These are phyloP conservation scores for Diplotaxis tenuifolia DNA, from an alignment of 345 rosid genomes.

Conservation along the genomic window DNA sequence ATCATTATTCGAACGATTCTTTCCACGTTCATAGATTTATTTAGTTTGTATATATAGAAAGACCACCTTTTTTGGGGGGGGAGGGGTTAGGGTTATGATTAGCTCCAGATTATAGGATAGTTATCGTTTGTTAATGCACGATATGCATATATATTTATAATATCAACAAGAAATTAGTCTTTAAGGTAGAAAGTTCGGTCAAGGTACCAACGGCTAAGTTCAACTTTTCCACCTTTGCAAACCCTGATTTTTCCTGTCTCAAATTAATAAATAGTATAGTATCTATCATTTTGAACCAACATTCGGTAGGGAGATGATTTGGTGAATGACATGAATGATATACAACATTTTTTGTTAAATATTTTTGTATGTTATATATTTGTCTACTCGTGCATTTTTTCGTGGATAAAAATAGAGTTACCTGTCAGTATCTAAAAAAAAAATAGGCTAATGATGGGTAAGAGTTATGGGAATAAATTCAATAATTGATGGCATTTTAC, in stretches of 20 bases:
- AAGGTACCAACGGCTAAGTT: not conserved
- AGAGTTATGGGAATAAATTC: conserved; percentile 9
- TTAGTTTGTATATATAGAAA: not conserved
- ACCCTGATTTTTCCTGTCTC: not conserved
- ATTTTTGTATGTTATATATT: not conserved
- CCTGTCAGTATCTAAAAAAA: conserved; percentile 2
- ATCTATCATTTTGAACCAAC: not conserved
- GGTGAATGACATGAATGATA: not conserved
- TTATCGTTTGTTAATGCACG: not conserved
- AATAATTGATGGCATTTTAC: not conserved
- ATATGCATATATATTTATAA: not conserved
- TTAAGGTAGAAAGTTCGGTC: not conserved
- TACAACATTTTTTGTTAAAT: not conserved
- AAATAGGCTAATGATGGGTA: conserved; percentile 6
- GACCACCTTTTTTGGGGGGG: not conserved
- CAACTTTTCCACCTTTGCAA: not conserved
- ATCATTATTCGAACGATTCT: conserved; percentile 18
- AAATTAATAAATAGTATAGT: no score
- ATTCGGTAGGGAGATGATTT: not conserved
- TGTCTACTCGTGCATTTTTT: not conserved
- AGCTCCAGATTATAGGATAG: not conserved
- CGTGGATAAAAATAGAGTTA: conserved; percentile 1
- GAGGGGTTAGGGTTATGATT: not conserved
- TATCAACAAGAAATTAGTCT: not conserved
- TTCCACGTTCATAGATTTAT: conserved; percentile 6